Evolutionary conservation across 352 stramenopile genomes (phyloP).

Genomic region (Elongisporangium undulatum): DNA sequence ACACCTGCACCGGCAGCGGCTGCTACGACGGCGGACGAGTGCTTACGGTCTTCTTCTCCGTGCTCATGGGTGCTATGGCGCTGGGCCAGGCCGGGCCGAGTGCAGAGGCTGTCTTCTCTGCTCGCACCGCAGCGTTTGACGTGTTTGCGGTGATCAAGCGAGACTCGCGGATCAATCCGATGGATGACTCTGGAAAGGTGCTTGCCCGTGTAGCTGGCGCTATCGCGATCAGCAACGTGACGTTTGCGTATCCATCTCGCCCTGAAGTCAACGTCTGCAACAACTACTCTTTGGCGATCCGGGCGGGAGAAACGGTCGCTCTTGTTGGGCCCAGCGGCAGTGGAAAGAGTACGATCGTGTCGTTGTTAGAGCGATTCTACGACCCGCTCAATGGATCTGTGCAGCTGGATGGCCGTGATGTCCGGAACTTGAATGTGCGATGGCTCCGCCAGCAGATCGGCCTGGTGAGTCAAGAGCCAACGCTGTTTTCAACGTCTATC

Average conservation of each 20-base stretch:
- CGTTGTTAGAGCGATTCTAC: slow-evolving; percentile 58
- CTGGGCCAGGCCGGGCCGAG: slow-evolving; percentile 33
- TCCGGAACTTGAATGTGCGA: slow-evolving; percentile 58
- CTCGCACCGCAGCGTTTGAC: slow-evolving; percentile 27
- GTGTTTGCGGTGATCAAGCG: slow-evolving; percentile 54
- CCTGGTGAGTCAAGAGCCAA: slow-evolving; percentile 86
- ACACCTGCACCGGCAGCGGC: slow-evolving; percentile 11
- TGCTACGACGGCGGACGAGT: slow-evolving; percentile 43
- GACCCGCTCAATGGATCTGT: slow-evolving; percentile 33
- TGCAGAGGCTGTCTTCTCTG: slow-evolving; percentile 28
- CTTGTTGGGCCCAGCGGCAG: slow-evolving; percentile 48
- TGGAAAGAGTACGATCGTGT: slow-evolving; percentile 60
- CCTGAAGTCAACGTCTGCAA: slow-evolving; percentile 30
- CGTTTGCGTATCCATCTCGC: slow-evolving; percentile 45
- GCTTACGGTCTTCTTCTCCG: slow-evolving; percentile 43
- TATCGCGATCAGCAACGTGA: slow-evolving; percentile 80
- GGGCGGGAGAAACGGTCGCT: slow-evolving; percentile 40
- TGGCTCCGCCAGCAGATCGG: slow-evolving; percentile 74
- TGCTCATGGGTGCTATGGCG: slow-evolving; percentile 32
- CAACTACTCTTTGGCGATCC: slow-evolving; percentile 34
- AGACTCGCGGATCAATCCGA: slow-evolving; percentile 41
- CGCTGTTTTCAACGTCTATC: slow-evolving; percentile 63
- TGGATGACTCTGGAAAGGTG: slow-evolving; percentile 14
- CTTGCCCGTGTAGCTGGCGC: slow-evolving; percentile 33
- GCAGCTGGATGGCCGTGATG: slow-evolving; percentile 40